Base-by-base conservation (phyloP, 2,329 filamentous ascomycete species). In the Penicillium crustosum region DNA sequence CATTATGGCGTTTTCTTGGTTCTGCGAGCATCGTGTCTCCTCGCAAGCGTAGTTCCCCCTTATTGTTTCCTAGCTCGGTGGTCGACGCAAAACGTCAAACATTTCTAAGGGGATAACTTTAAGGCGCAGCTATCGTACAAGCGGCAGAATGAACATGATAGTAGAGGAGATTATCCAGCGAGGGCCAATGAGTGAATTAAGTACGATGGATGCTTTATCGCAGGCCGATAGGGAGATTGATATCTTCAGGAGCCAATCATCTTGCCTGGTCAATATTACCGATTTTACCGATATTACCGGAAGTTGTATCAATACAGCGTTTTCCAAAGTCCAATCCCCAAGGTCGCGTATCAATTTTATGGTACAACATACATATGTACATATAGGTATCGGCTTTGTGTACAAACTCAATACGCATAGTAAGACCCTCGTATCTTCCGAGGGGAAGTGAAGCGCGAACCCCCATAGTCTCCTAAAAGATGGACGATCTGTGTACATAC, bases 1-100 rank as follows among this genome's bases (percentile, higher is more conserved):
- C 47, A 49, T 49, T 49, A 25, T 49, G 47, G 17, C 47, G 47
- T 49, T 38, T 49, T 27, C 33, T 49, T 27, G 31, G 47, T 49
- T 49, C 47, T 27, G 21, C 23, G 21, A 27, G 31, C 47, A 49
- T 49, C 4, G 17, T 33, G 31, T 48, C 45, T 48, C 45, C 19
- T 23, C 19, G 12, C 33, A 35, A 27, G 33, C 17, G 31, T 36
- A 38, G 47, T 35, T 35, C 29, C 13, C 29, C 29, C 7, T 33
- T 19, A 45, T 19, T 33, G 6, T 23, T 33, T 21, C 23, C 44
- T 31, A 33, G 27, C 44, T 17, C 19, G 2, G 19, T 33, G 7
- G 13, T 47, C 44, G 29, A 33, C 5, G 7, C 3, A 29, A 23
- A 6, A 47, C 17, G 13, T 1, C 2, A 33, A 3, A 23, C 44